Percentiles rank a stretch among this genome's conserved stretches.
Conservation (phyloP, 495 filamentous ascomycete genomes). For the Chlorociboria aeruginascens region DNA sequence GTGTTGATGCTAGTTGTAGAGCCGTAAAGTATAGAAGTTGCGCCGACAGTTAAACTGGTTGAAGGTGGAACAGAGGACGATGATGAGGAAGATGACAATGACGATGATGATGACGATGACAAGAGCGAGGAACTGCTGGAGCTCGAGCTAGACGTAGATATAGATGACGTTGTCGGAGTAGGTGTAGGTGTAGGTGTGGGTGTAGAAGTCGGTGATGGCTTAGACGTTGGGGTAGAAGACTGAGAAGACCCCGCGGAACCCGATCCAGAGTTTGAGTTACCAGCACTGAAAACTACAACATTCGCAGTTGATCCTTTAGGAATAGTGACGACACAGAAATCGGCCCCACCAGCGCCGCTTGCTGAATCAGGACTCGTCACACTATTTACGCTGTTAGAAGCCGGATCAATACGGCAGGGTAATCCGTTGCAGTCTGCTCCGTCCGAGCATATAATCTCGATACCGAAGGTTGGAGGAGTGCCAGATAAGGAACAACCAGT, state of each 20-base stretch:
- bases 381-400: slow-evolving; percentile 47
- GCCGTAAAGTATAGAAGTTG: background rate
- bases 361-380: slow-evolving; percentile 34
- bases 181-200: slow-evolving; percentile 1
- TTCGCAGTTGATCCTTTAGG: slow-evolving; percentile 54
- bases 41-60: background rate
- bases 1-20: slow-evolving; percentile 3
- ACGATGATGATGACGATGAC: background rate
- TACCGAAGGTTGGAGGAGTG: slow-evolving; percentile 50
- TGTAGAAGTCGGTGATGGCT: background rate
- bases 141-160: background rate
- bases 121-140: background rate
- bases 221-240: background rate
- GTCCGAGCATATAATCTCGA: slow-evolving; percentile 52
- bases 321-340: slow-evolving; percentile 71
- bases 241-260: background rate
- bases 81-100: background rate
- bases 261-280: slow-evolving; percentile 3
- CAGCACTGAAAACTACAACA: slow-evolving; percentile 47
- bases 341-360: slow-evolving; percentile 55
- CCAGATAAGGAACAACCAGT: slow-evolving; percentile 43
- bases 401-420: slow-evolving; percentile 64
- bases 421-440: slow-evolving; percentile 59
- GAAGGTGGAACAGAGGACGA: background rate
- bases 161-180: slow-evolving; percentile 5